These are phyloP conservation scores for Strobilomyces dryophilus DNA, from an alignment of 768 basidiomycete species.

Conservation along the genomic window DNA sequence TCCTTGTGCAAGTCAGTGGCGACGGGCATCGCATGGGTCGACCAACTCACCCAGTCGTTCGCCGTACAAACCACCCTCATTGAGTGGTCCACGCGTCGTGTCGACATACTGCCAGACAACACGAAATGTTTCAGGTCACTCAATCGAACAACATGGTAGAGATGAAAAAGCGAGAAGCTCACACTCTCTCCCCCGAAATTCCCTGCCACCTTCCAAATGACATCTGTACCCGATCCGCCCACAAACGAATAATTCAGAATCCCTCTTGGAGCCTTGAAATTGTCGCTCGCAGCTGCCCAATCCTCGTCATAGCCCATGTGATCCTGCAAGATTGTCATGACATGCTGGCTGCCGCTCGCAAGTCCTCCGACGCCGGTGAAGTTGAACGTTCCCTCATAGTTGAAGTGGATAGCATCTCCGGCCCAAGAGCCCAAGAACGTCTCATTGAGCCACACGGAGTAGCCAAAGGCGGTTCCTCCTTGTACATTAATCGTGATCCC, in stretches of 20 bases:
- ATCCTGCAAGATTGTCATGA: slow-evolving; percentile 50
- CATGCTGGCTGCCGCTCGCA: slow-evolving; percentile 31
- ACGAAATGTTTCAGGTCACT: not conserved
- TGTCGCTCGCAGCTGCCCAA: slow-evolving; percentile 39
- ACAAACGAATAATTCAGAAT: slow-evolving; percentile 44
- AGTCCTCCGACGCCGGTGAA: slow-evolving; percentile 4
- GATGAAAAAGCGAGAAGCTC: slow-evolving; percentile 9
- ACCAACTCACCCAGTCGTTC: slow-evolving; percentile 41
- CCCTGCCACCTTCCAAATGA: slow-evolving; percentile 49
- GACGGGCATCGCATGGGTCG: not conserved
- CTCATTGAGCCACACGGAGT: slow-evolving; percentile 46
- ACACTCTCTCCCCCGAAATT: slow-evolving; percentile 47
- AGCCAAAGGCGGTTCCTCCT: slow-evolving; percentile 47
- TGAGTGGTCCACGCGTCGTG: slow-evolving; percentile 48
- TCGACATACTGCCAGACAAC: slow-evolving; percentile 39
- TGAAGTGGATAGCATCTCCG: slow-evolving; percentile 15
- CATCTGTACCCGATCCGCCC: slow-evolving; percentile 36
- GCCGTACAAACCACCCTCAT: slow-evolving; percentile 55
- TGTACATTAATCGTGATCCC: slow-evolving; percentile 38
- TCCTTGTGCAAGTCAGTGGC: slow-evolving; percentile 21
- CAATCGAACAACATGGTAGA: not conserved
- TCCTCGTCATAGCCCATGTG: slow-evolving; percentile 53
- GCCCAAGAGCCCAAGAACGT: slow-evolving; percentile 42
- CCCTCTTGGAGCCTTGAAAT: slow-evolving; percentile 47
- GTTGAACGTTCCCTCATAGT: slow-evolving; percentile 15